Conservation (phyloP, 192 early-diverging fungal species). For the Podila epicladia region DNA sequence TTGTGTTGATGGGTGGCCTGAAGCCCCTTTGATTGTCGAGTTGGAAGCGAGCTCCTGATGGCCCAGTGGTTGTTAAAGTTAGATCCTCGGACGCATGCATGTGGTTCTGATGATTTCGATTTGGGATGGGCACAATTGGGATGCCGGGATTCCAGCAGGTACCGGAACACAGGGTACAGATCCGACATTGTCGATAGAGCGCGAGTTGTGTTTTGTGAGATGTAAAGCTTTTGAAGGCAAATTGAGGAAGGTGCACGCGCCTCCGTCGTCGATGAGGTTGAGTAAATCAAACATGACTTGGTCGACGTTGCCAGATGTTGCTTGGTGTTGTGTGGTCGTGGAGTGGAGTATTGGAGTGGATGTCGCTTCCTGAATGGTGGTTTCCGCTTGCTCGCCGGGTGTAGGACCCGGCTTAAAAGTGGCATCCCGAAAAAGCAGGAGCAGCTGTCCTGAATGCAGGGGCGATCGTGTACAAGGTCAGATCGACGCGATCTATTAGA, state of each 20-base stretch:
- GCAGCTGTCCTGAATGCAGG: background rate
- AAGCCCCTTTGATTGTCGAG: background rate
- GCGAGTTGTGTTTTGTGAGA: background rate
- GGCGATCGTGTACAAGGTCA: background rate
- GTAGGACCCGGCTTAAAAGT: slow-evolving; percentile 33
- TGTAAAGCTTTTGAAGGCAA: background rate
- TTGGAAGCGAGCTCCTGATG: background rate
- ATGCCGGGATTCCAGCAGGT: slow-evolving; percentile 11
- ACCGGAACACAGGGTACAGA: slow-evolving; percentile 41
- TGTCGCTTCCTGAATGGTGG: slow-evolving; percentile 22
- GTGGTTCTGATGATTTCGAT: background rate
- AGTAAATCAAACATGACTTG: no score
- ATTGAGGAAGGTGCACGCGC: background rate
- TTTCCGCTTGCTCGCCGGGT: slow-evolving; percentile 45
- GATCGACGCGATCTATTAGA: slow-evolving; percentile 6
- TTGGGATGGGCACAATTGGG: background rate
- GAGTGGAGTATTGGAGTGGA: background rate
- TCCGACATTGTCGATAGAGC: slow-evolving; percentile 28
- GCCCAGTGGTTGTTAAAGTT: background rate
- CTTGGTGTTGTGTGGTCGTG: background rate
- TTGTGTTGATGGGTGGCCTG: background rate
- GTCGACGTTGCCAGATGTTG: background rate
- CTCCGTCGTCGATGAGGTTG: no score
- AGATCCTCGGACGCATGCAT: no score
- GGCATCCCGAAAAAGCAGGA: slow-evolving; percentile 35